Base-by-base conservation (phyloP, 148 eudicot species). In the Pouteria glomerata region DNA sequence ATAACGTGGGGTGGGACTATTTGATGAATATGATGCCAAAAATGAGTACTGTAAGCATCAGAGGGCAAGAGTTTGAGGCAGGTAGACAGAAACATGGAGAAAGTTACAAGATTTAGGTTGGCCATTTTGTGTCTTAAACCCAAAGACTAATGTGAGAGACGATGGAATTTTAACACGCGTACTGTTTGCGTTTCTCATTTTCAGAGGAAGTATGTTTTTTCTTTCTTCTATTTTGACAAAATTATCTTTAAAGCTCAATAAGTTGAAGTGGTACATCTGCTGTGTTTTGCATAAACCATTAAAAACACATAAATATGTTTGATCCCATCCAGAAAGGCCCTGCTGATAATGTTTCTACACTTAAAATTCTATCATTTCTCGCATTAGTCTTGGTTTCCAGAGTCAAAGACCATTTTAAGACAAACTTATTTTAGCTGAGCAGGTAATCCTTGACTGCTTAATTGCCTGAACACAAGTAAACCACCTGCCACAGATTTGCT, bases 61-160 rank as follows among this genome's bases (percentile, higher is more conserved):
- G 47, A 67, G 70, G 53, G 77, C 68, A 70, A 57, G 61, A 68
- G 59, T 68, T 69, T 66, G 66, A 76, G 69, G 69, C 77, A 34
- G 80, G 73, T 68, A 73, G 76, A 71, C 74, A 77, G n/a, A 80
- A 70, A 76, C 87, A 81, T 68, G 4, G 72, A 78, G 82, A 85
- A 82, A 77, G 73, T 62, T 77, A 85, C 88, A 84, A 88, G 67
- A 52, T 27, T 72, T 50, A 65, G 75, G 81, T 72, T 60, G 76
- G 71, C 70, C 65, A 58, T 63, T 66, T n/a, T n/a, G n/a, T 66
- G 70, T 69, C 60, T 37, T 63, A 72, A 77, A 64, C n/a, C n/a
- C n/a, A 55, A 64, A 57, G 57, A 77, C 69, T 77, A 59, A 79
- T 78, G 79, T 70, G 16, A n/a, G 58, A 72, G 53, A 51, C 42